These are phyloP conservation scores for Corinectria fuckeliana DNA, from an alignment of 2,329 filamentous ascomycete species.

Conservation along the genomic window DNA sequence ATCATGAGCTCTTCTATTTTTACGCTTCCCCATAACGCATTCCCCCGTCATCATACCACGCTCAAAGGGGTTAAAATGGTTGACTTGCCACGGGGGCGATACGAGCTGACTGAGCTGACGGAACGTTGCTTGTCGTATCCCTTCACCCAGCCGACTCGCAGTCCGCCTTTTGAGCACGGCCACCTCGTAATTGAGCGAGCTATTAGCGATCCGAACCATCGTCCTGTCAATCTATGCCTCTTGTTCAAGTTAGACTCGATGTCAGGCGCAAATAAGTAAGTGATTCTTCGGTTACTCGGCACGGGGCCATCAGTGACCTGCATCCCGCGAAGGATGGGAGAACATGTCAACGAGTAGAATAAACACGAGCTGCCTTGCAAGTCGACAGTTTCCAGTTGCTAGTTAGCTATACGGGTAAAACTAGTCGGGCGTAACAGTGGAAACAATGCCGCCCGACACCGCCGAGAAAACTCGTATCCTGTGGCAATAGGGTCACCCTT, in stretches of 20 bases:
- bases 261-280: neutral
- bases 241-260: neutral
- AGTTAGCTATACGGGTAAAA: no score
- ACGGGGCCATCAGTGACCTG: neutral
- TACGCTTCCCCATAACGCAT: neutral
- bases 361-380: no score
- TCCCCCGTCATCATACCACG: neutral
- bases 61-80: neutral
- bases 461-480: no score
- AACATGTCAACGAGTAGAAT: no score
- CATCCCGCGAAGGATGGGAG: no score
- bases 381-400: no score
- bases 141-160: neutral
- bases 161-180: neutral
- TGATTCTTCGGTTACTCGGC: neutral
- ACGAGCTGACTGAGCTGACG: neutral
- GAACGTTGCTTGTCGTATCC: neutral
- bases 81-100: neutral
- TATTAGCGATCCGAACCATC: neutral
- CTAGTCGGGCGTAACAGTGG: no score
- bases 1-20: neutral
- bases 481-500: neutral
- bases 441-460: no score
- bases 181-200: neutral
- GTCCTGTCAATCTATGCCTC: neutral